Conservation (phyloP, 345 rosid species). For the Draba incana region DNA sequence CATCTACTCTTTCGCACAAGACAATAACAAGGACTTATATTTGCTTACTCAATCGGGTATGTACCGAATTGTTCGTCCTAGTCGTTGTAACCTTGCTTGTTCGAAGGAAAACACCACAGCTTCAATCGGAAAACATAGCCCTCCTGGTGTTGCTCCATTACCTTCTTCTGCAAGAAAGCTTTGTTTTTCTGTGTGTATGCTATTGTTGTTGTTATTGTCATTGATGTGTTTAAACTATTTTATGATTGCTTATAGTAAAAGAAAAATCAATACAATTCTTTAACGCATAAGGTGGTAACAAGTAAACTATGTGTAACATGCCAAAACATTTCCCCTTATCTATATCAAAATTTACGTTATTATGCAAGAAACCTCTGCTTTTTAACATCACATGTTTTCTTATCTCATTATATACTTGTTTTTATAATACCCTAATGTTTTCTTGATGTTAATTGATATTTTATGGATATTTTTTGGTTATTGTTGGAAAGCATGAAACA, state of each 20-base stretch:
- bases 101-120: slow-evolving; percentile 66
- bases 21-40: slow-evolving; percentile 71
- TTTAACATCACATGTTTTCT: too few species aligned
- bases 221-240: slow-evolving; percentile 12
- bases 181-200: slow-evolving; percentile 28
- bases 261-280: not conserved
- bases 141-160: slow-evolving; percentile 42
- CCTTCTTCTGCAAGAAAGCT: slow-evolving; percentile 52
- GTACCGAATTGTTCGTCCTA: slow-evolving; percentile 79
- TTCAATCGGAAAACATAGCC: slow-evolving; percentile 43
- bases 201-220: slow-evolving; percentile 17
- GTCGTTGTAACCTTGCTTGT: slow-evolving; percentile 83
- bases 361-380: too few species aligned
- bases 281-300: too few species aligned
- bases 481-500: too few species aligned
- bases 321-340: too few species aligned
- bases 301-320: too few species aligned
- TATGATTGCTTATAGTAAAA: too few species aligned
- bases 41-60: slow-evolving; percentile 75
- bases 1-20: slow-evolving; percentile 81
- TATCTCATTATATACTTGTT: too few species aligned
- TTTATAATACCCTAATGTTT: too few species aligned
- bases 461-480: too few species aligned
- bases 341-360: too few species aligned
- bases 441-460: too few species aligned